Conservation (phyloP, 2,329 filamentous ascomycete species). For the Beauveria rudraprayagi region DNA sequence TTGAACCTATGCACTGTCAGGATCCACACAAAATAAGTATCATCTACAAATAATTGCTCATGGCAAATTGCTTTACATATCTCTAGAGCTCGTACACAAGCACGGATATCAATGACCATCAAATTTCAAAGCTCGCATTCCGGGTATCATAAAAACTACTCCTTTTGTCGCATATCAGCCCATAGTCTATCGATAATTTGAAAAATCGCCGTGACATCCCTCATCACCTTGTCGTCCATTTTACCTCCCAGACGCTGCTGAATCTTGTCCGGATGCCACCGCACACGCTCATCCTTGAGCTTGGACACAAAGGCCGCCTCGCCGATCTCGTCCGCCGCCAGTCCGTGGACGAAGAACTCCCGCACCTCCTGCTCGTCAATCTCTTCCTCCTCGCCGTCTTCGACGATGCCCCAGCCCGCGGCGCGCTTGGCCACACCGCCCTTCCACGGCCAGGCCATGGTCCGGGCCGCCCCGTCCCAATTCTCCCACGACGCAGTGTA, state of each 20-base stretch:
- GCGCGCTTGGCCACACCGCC: conserved; percentile 1
- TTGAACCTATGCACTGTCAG: too few species aligned
- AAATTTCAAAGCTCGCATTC: too few species aligned
- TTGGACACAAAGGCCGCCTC: conserved; percentile 37
- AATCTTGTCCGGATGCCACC: conserved; percentile 98
- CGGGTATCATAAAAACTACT: background rate
- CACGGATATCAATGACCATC: too few species aligned
- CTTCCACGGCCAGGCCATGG: conserved; percentile 58
- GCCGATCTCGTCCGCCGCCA: conserved; percentile 35
- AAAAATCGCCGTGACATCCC: conserved; percentile 80
- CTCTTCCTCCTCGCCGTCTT: conserved; percentile 41
- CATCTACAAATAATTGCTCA: too few species aligned
- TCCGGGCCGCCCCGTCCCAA: conserved; percentile 37
- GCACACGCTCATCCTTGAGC: conserved; percentile 77
- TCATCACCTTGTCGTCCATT: conserved; percentile 65
- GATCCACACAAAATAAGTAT: too few species aligned
- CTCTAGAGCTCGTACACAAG: too few species aligned
- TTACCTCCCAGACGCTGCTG: conserved; percentile 75
- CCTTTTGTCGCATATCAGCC: conserved; percentile 47
- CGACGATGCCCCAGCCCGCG: conserved; percentile 36
- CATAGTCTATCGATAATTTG: conserved; percentile 81
- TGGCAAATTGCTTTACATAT: too few species aligned
- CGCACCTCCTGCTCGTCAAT: conserved; percentile 54
- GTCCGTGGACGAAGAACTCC: conserved; percentile 54
- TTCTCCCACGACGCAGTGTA: conserved; percentile 58